Percentiles rank a stretch among this genome's conserved stretches.
phyloP scores from a whole-genome alignment of 176 grass and related monocot genomes.

The Hyparrhenia diplandra region DNA sequence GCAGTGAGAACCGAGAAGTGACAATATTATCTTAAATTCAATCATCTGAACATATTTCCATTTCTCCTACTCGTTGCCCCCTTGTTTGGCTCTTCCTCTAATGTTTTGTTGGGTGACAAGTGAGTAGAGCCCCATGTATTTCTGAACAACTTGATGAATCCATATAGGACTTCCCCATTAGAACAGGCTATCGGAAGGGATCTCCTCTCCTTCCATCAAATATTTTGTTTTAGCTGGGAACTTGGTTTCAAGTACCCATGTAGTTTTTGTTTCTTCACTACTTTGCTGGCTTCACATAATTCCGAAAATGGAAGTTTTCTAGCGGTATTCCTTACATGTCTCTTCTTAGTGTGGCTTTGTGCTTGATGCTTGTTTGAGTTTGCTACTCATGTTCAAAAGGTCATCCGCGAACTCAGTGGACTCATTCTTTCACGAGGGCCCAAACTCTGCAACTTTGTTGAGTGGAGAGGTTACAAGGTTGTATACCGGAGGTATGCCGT shows the following conservation, averaged over 20 bases:
- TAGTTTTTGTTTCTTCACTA: too few species aligned
- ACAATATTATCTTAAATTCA: slow-evolving; percentile 1
- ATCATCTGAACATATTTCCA: not conserved
- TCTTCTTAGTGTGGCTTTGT: not conserved
- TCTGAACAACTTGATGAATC: not conserved
- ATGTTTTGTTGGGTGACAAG: not conserved
- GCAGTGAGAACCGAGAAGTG: not conserved
- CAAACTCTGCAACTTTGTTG: slow-evolving; percentile 97
- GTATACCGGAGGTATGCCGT: slow-evolving; percentile 93
- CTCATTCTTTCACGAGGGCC: slow-evolving; percentile 81
- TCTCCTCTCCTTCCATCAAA: not conserved
- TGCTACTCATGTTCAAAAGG: slow-evolving; percentile 43
- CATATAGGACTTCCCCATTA: not conserved
- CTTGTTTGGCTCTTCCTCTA: not conserved
- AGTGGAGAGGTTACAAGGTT: slow-evolving; percentile 96
- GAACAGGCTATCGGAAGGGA: not conserved
- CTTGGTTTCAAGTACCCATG: not conserved
- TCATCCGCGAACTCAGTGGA: slow-evolving; percentile 88
- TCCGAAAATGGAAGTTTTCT: not conserved
- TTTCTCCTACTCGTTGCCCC: not conserved
- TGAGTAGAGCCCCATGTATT: not conserved
- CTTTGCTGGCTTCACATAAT: not conserved
- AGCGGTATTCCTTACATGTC: not conserved
- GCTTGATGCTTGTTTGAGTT: not conserved
- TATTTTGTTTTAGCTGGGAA: not conserved